Percentiles rank a stretch among this genome's conserved stretches.
Conservation (phyloP, 371 early-diverging fungal genomes). For the Fennellomyces sp. region DNA sequence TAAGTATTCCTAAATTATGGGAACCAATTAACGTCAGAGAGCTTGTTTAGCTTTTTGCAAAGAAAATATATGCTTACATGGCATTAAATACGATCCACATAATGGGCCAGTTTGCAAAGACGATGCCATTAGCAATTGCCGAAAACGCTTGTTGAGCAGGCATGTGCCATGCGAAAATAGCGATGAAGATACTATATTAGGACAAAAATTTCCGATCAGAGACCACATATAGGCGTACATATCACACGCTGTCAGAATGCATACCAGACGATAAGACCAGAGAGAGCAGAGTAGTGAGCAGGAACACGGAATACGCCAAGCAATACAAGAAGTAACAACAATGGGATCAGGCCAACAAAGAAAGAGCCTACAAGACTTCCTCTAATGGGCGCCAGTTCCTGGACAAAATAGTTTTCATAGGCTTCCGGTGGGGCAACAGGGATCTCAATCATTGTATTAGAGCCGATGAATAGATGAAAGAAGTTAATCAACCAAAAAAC, state of each 20-base stretch:
- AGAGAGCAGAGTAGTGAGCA: slow-evolving; percentile 36
- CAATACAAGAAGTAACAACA: slow-evolving; percentile 36
- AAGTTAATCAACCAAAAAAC: neutral
- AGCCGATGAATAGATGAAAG: neutral
- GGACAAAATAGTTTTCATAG: slow-evolving; percentile 40
- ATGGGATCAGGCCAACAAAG: slow-evolving; percentile 49
- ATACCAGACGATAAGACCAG: slow-evolving; percentile 43
- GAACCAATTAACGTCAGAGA: neutral
- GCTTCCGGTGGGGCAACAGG: slow-evolving; percentile 27
- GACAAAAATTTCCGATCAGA: neutral
- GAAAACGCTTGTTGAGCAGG: slow-evolving; percentile 50
- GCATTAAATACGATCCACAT: slow-evolving; percentile 62
- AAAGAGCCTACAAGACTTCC: slow-evolving; percentile 48
- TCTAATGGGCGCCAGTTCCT: slow-evolving; percentile 42
- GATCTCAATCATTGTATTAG: slow-evolving; percentile 25
- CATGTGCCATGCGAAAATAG: slow-evolving; percentile 59
- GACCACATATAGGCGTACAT: too few relatives aligned
- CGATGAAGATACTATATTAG: slow-evolving; percentile 46
- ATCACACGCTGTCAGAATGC: neutral
- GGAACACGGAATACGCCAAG: slow-evolving; percentile 41
- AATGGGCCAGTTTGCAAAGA: slow-evolving; percentile 57
- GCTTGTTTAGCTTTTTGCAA: neutral
- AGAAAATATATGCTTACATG: slow-evolving; percentile 22
- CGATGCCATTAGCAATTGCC: slow-evolving; percentile 44
- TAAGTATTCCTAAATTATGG: slow-evolving; percentile 38